Conservation (phyloP, 2,329 filamentous ascomycete genomes). For the Arthrobotrys musiformis region DNA sequence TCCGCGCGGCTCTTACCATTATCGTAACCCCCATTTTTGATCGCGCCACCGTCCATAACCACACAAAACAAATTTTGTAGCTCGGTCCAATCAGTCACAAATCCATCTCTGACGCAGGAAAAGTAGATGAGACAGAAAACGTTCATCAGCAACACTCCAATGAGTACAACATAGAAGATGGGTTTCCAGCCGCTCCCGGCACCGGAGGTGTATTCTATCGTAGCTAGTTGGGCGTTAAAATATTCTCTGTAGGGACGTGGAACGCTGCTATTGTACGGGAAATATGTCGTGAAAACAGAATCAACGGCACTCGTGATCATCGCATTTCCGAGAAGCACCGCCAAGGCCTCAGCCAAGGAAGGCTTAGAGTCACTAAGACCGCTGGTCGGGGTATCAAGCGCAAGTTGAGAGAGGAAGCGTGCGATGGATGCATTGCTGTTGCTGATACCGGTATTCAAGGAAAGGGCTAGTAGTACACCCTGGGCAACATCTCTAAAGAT, state of each 20-base stretch:
- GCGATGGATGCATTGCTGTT: constrained; percentile 71
- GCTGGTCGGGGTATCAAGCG: constrained; percentile 62
- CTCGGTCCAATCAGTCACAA: constrained; percentile 82
- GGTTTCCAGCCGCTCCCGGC: constrained; percentile 71
- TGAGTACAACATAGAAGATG: constrained; percentile 75
- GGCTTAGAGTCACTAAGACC: constrained; percentile 68
- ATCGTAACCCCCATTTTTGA: not conserved
- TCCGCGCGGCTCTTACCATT: not conserved
- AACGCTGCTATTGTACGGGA: constrained; percentile 64
- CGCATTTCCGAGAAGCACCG: constrained; percentile 75
- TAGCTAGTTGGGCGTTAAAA: constrained; percentile 74
- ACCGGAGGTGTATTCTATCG: constrained; percentile 77
- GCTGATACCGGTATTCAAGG: constrained; percentile 69
- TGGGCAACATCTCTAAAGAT: constrained; percentile 4
- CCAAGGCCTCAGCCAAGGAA: constrained; percentile 77
- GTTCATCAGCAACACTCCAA: constrained; percentile 75
- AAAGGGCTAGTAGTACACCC: constrained; percentile 62
- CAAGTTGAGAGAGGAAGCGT: constrained; percentile 70
- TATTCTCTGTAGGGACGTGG: constrained; percentile 63
- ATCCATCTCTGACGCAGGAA: constrained; percentile 67
- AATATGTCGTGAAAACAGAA: constrained; percentile 71
- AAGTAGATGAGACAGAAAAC: constrained; percentile 74
- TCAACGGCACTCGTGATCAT: constrained; percentile 71
- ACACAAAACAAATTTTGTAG: constrained; percentile 75
- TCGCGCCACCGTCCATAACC: constrained; percentile 44